These are phyloP conservation scores for Odontarrhena argentea DNA, from an alignment of 345 rosid species.

Conservation along the genomic window DNA sequence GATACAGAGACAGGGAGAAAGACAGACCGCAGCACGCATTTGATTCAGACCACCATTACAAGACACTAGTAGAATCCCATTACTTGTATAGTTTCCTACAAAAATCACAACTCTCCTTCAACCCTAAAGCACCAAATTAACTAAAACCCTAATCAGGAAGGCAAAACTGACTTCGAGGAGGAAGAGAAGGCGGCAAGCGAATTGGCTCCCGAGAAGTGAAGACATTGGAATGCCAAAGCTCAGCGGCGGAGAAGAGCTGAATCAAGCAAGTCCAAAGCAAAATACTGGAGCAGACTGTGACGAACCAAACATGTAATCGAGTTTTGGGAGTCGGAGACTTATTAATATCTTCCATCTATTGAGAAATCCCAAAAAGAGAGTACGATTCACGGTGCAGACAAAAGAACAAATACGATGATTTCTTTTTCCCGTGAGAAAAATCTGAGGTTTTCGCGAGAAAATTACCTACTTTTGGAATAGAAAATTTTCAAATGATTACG, in stretches of 20 bases:
- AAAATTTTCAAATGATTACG: neutral
- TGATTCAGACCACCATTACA: slow-evolving; percentile 92
- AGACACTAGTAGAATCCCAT: slow-evolving; percentile 80
- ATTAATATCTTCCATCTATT: too few relatives aligned
- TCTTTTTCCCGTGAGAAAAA: slow-evolving; percentile 21
- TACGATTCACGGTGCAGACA: neutral
- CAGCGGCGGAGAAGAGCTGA: slow-evolving; percentile 80
- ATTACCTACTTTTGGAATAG: neutral
- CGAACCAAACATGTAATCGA: slow-evolving; percentile 79
- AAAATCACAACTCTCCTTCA: neutral
- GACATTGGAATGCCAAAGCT: slow-evolving; percentile 80
- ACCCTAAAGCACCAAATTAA: slow-evolving; percentile 1
- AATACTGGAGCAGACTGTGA: slow-evolving; percentile 84
- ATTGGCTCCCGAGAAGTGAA: slow-evolving; percentile 48
- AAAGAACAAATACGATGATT: slow-evolving; percentile 1
- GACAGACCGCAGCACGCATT: slow-evolving; percentile 88
- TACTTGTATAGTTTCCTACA: slow-evolving; percentile 80
- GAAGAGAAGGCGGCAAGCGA: slow-evolving; percentile 45
- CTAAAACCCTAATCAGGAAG: neutral
- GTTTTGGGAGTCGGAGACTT: neutral
- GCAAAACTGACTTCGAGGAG: slow-evolving; percentile 49
- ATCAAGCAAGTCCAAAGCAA: slow-evolving; percentile 97
- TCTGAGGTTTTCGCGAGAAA: slow-evolving; percentile 20
- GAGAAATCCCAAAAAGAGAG: slow-evolving; percentile 9
- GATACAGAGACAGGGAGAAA: neutral